These are phyloP conservation scores for Entrophospora sp. DNA, from an alignment of 192 early-diverging fungal species.

Conservation along the genomic window DNA sequence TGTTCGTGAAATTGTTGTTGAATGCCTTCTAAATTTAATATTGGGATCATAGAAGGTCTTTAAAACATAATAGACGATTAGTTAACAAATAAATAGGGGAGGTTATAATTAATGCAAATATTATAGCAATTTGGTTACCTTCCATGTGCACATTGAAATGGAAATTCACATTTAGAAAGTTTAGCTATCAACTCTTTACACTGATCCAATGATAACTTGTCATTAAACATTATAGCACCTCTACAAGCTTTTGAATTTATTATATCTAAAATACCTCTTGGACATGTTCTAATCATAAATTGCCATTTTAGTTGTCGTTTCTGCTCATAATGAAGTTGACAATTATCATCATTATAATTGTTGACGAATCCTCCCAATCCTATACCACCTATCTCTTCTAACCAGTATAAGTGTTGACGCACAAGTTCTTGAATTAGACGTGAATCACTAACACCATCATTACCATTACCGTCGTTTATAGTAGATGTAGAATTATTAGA, in stretches of 20 bases:
- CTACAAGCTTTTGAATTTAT: constrained; percentile 67
- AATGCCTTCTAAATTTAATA: too few species aligned
- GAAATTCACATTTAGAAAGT: constrained; percentile 45
- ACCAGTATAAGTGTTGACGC: constrained; percentile 31
- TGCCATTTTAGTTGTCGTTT: too few species aligned
- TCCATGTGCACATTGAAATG: constrained; percentile 61
- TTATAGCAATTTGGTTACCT: background rate
- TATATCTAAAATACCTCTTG: constrained; percentile 54
- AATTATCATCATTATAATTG: background rate
- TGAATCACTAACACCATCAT: too few species aligned
- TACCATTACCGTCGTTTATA: too few species aligned
- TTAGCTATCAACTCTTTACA: constrained; percentile 42
- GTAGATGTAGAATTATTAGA: too few species aligned
- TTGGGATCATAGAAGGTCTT: constrained; percentile 6
- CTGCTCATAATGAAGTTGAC: background rate
- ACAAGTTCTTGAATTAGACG: constrained; percentile 39
- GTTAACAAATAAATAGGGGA: background rate
- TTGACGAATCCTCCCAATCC: background rate
- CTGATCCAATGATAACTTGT: constrained; percentile 33
- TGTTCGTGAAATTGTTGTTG: too few species aligned
- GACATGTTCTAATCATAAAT: constrained; percentile 32
- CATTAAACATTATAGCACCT: constrained; percentile 70
- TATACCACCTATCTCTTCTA: constrained; percentile 27
- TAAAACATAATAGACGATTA: background rate
- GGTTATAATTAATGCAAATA: background rate